Conservation (phyloP, 192 early-diverging fungal species). For the Gorgonomyces haynaldii region DNA sequence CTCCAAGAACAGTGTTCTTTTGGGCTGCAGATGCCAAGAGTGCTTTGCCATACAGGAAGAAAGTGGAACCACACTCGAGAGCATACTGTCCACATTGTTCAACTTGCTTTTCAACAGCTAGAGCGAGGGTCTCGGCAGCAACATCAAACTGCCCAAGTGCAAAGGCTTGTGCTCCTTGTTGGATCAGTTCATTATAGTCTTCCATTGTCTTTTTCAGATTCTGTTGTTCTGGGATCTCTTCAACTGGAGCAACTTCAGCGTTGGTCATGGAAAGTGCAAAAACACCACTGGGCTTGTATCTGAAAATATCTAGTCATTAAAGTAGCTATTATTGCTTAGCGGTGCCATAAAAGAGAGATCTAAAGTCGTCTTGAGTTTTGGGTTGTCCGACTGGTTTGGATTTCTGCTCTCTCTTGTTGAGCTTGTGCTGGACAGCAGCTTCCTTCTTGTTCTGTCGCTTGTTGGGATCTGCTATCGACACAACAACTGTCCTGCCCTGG, state of each 20-base stretch:
- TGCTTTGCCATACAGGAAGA: slow-evolving; percentile 11
- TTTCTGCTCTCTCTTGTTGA: background rate
- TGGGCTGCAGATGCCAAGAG: slow-evolving; percentile 1
- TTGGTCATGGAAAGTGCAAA: too few species aligned
- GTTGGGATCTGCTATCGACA: slow-evolving; percentile 36
- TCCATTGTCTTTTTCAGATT: background rate
- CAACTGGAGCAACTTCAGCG: too few species aligned
- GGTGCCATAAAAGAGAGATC: background rate
- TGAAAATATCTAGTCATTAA: background rate
- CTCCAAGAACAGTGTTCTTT: slow-evolving; percentile 8
- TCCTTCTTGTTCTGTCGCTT: slow-evolving; percentile 8
- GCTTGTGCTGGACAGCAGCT: background rate
- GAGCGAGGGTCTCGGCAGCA: slow-evolving; percentile 8
- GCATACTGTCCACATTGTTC: slow-evolving; percentile 2
- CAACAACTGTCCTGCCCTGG: slow-evolving; percentile 21
- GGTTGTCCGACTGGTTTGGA: background rate
- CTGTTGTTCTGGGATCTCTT: background rate
- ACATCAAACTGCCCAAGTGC: slow-evolving; percentile 3
- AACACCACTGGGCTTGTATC: background rate
- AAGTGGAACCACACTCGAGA: background rate
- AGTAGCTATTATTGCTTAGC: background rate
- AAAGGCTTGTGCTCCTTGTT: slow-evolving; percentile 3
- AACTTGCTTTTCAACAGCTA: slow-evolving; percentile 3
- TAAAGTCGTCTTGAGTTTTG: slow-evolving; percentile 1
- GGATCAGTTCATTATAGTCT: background rate